phyloP scores from a whole-genome alignment of 2,329 filamentous ascomycete genomes.

The Colletotrichum cuscutae region DNA sequence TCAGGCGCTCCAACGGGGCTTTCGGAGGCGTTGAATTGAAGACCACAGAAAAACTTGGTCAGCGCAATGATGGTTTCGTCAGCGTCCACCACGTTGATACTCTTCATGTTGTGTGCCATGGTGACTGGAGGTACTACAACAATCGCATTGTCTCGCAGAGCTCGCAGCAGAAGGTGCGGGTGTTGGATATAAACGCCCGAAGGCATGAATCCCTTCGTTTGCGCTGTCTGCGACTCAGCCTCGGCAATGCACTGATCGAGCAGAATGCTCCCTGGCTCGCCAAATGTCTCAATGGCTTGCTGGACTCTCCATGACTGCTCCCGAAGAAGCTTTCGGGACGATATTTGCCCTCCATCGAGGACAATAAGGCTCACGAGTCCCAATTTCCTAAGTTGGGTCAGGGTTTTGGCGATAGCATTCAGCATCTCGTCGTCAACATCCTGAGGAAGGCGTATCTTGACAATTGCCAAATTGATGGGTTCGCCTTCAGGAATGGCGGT shows the following conservation, averaged over 20 bases:
- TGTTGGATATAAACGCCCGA: conserved; percentile 30
- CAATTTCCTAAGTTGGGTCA: conserved; percentile 84
- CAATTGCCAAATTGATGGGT: conserved; percentile 75
- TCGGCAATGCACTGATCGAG: conserved; percentile 49
- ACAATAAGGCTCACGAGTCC: conserved; percentile 87
- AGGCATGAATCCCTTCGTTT: conserved; percentile 30
- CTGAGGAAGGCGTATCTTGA: conserved; percentile 84
- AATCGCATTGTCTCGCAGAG: conserved; percentile 46
- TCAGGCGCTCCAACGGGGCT: conserved; percentile 34
- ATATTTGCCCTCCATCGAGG: conserved; percentile 72
- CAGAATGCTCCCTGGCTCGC: conserved; percentile 73
- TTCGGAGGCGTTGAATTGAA: conserved; percentile 56
- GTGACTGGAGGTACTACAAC: conserved; percentile 55
- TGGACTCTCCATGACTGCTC: conserved; percentile 79
- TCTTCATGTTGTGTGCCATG: conserved; percentile 51
- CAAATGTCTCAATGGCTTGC: conserved; percentile 77
- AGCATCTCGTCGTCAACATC: conserved; percentile 75
- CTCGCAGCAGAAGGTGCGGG: conserved; percentile 41
- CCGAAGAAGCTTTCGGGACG: conserved; percentile 53
- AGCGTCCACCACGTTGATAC: conserved; percentile 53
- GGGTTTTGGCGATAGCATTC: conserved; percentile 80
- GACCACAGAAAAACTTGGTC: conserved; percentile 78
- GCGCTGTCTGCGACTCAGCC: conserved; percentile 3
- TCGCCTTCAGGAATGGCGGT: conserved; percentile 41
- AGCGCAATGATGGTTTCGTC: conserved; percentile 80